Base-by-base conservation (phyloP, 306 rosid genomes). In the Rubus idaeus region DNA sequence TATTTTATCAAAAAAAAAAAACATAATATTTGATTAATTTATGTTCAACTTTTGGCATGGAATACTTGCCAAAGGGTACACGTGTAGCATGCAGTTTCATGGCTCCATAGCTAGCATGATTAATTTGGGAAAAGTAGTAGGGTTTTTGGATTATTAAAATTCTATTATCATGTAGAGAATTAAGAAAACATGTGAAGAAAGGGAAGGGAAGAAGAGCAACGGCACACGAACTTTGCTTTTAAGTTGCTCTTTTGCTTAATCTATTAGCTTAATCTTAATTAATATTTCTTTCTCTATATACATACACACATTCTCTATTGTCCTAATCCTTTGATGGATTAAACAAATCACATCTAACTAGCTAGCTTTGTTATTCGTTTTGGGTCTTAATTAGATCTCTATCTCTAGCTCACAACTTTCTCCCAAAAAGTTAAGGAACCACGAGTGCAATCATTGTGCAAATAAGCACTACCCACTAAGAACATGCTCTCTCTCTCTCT, bases 381-480 rank as follows among this genome's bases (percentile, higher is more conserved):
- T 70, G 53, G 56, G 42, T 76, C 63, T 23, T 44, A 83, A 74
- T 46, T 30, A 80, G 79, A 82, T 63, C 80, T 53, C 74, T 70
- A 78, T 79, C 78, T 51, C 41, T 70, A 40, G 40, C 61, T 80
- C 73, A 41, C 39, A 58, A 70, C 68, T 75, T 65, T 41, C 69
- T 64, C 77, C 81, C 78, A 83, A 75, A 90, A 88, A 87, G 90
- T 80, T 81, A 83, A 76, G 86, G 88, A 84, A 87, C 88, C 94
- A 91, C 93, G 94, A 87, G 97, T 87, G 88, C 89, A 91, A 91
- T 94, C 67, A 94, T 94, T 91, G 81, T 85, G 82, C 73, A 84
- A 85, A 88, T 89, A 81, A 80, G 76, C 90, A 90, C 84, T 77
- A 79, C 85, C 85, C 83, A 82, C 79, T 86, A 82, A 64, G 78